Base-by-base conservation (phyloP, 768 basidiomycete species). In the Saitozyma podzolica region DNA sequence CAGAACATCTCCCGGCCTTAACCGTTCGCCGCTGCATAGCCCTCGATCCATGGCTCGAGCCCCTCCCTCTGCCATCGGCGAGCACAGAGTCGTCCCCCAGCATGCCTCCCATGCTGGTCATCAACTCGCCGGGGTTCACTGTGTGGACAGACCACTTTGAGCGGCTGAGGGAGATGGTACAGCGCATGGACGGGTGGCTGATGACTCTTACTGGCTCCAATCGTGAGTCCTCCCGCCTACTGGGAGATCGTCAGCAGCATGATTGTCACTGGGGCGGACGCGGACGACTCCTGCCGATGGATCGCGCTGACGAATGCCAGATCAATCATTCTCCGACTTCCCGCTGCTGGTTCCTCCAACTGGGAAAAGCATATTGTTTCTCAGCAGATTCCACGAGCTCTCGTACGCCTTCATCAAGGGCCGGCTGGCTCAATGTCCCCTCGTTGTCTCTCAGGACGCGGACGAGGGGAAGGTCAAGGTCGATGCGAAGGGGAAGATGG, bases 31-130 rank as follows among this genome's bases (percentile, higher is more conserved):
- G 84, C 52, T 85, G 84, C 9, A 73, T 92, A 19, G 82, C 88
- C 19, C 83, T 90, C 16, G 91, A 93, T 78, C 91, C 91, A 17
- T 92, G 91, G 91, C 79, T 92, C 8, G 89, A 92, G 59, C 89
- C 90, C 16, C 71, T 91, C 20, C 83, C 87, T 8, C 75, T 82
- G 5, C 45, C 88, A 85, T 40, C 63, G 17, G 53, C 61, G 20
- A 66, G 64, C 10, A 56, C 59, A 14, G 11, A 20, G 8, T 45
- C 54, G 7, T 7, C 56, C 41, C 40, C 59, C 13, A n/a, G 76
- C 10, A 69, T 74, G 45, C 72, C 74, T 11, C 82, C 81, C 8
- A 69, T 88, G 68, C 75, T 90, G 51, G 85, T 91, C 13, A 85
- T 93, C 68, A 90, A 90, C 72, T 89, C 89, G 16, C 87, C 90